A percentile compares a stretch with the other conserved stretches of the same genome.
phyloP scores from a whole-genome alignment of 345 rosid genomes.

The Barbarea vulgaris region DNA sequence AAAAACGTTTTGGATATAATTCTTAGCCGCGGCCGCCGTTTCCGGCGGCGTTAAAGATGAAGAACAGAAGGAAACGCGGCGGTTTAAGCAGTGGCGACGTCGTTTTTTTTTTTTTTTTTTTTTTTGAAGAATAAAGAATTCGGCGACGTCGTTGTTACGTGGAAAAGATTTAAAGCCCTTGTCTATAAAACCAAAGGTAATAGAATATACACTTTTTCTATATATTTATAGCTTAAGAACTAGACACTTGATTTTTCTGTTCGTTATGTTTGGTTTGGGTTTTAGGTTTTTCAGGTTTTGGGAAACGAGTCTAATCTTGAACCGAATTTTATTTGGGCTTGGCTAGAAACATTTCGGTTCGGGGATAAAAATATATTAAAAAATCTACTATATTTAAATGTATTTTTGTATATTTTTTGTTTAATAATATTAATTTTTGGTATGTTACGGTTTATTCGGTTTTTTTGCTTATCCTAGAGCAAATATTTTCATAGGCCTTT shows the following conservation, averaged over 20 bases:
- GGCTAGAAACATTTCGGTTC: not conserved
- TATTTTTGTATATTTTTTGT: no score
- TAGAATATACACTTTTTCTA: not conserved
- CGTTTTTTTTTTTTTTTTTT: no score
- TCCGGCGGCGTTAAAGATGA: slow-evolving; percentile 41
- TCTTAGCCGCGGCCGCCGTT: not conserved
- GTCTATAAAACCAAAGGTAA: slow-evolving; percentile 62
- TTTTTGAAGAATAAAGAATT: no score
- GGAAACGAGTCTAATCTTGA: not conserved
- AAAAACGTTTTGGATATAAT: not conserved
- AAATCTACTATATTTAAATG: no score
- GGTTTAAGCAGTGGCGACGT: slow-evolving; percentile 28
- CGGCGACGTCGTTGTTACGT: no score
- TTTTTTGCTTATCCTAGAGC: not conserved
- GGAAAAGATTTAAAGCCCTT: slow-evolving; percentile 53
- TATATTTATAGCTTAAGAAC: not conserved
- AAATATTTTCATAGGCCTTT: not conserved
- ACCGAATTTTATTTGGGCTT: no score
- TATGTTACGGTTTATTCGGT: no score
- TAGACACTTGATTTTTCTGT: not conserved
- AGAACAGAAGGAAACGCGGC: slow-evolving; percentile 49
- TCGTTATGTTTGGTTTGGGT: not conserved
- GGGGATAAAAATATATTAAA: no score
- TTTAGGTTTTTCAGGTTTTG: not conserved
- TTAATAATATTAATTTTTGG: no score